Evolutionary conservation across 306 rosid genomes (phyloP).

Genomic region (Neltuma alba): DNA sequence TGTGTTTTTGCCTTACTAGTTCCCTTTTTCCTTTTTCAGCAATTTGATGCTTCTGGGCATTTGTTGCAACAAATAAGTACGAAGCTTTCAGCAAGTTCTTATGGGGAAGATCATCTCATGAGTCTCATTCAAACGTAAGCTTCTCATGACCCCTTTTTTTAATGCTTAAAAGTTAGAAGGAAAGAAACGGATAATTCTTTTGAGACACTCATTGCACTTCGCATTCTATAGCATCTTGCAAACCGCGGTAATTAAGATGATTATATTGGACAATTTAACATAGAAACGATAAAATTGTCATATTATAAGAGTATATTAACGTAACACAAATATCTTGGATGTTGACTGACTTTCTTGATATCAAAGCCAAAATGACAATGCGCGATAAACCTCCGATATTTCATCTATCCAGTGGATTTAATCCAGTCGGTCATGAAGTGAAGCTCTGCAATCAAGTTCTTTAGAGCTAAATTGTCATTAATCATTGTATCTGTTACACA

Average conservation of each 20-base stretch:
- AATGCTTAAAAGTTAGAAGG: neutral
- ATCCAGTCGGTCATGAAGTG: neutral
- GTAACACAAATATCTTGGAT: neutral
- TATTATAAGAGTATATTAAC: neutral
- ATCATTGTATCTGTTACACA: neutral
- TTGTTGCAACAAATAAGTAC: conserved; percentile 74
- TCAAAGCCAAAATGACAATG: neutral
- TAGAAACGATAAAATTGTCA: neutral
- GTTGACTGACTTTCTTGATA: neutral
- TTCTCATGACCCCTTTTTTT: neutral
- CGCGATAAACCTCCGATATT: neutral
- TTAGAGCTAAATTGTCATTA: neutral
- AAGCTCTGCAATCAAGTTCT: neutral
- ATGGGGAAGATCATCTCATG: conserved; percentile 92
- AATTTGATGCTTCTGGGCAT: conserved; percentile 85
- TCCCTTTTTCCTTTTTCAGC: conserved; percentile 43
- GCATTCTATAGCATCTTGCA: neutral
- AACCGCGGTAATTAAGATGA: neutral
- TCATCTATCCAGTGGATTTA: neutral
- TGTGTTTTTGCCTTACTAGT: neutral
- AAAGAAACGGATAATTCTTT: neutral
- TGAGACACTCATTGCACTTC: neutral
- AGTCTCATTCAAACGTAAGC: conserved; percentile 95
- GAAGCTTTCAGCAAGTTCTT: conserved; percentile 85
- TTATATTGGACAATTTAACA: neutral